Evolutionary conservation across 176 grass and related monocot genomes (phyloP).

Genomic region (Avena atlantica): DNA sequence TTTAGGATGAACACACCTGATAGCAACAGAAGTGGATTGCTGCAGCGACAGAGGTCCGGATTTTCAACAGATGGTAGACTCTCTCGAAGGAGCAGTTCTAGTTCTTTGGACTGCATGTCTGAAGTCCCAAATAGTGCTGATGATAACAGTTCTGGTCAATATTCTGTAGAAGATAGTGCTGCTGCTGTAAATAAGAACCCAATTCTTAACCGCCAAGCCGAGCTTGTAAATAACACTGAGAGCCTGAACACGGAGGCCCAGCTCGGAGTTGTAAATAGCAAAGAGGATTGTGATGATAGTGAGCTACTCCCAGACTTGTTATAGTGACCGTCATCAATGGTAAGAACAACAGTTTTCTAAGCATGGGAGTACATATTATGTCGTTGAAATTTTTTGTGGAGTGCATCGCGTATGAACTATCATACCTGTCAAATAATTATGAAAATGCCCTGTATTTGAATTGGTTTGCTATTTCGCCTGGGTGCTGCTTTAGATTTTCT

Average conservation of each 20-base stretch:
- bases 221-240: conserved; percentile 79
- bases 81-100: conserved; percentile 73
- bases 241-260: conserved; percentile 65
- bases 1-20: conserved; percentile 54
- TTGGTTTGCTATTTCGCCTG: background rate
- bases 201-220: conserved; percentile 51
- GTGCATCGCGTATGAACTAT: background rate
- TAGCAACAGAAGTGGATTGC: conserved; percentile 51
- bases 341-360: conserved; percentile 19
- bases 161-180: conserved; percentile 49
- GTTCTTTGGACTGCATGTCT: conserved; percentile 72
- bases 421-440: background rate
- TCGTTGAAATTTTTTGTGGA: background rate
- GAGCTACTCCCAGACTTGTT: conserved; percentile 60
- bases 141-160: conserved; percentile 50
- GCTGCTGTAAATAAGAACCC: conserved; percentile 78
- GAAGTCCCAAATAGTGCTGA: conserved; percentile 62
- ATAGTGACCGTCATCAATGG: conserved; percentile 48
- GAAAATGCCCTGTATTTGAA: background rate
- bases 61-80: conserved; percentile 68
- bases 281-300: conserved; percentile 57
- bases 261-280: conserved; percentile 87
- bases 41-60: conserved; percentile 50
- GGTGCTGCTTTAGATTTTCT: background rate
- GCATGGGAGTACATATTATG: conserved; percentile 17